phyloP scores from a whole-genome alignment of 2,329 filamentous ascomycete species.

The Malbranchea cinnamomea region DNA sequence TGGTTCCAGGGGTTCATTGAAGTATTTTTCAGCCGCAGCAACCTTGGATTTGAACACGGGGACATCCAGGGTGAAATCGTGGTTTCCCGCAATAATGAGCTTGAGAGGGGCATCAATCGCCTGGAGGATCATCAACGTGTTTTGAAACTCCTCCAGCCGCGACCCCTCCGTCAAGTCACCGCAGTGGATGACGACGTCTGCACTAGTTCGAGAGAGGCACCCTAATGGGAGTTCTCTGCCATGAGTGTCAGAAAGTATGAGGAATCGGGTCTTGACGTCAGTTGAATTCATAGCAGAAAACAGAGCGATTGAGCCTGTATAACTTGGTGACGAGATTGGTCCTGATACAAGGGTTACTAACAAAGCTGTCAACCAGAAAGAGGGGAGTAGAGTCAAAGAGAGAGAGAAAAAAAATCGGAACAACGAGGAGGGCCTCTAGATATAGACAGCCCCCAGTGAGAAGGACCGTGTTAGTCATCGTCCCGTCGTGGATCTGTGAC shows the following conservation, averaged over 20 bases:
- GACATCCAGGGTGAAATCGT: conserved; percentile 34
- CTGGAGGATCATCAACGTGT: conserved; percentile 30
- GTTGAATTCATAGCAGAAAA: too few relatives aligned
- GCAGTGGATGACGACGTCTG: conserved; percentile 39
- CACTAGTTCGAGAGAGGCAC: conserved; percentile 17
- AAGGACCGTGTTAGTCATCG: too few relatives aligned
- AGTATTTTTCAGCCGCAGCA: conserved; percentile 15
- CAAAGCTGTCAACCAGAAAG: too few relatives aligned
- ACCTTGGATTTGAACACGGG: conserved; percentile 22
- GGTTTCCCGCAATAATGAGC: conserved; percentile 41
- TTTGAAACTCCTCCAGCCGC: conserved; percentile 26
- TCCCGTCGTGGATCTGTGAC: too few relatives aligned
- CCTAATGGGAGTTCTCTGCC: conserved; percentile 13
- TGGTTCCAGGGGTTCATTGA: conserved; percentile 15
- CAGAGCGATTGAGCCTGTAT: too few relatives aligned
- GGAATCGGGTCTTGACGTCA: conserved; percentile 25
- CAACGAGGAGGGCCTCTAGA: too few relatives aligned
- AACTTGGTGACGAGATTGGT: too few relatives aligned
- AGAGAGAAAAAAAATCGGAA: too few relatives aligned
- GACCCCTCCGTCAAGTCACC: conserved; percentile 37
- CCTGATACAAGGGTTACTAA: too few relatives aligned
- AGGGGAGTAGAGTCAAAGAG: too few relatives aligned
- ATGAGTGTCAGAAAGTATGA: conserved; percentile 36
- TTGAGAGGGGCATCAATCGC: conserved; percentile 35
- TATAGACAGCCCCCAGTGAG: too few relatives aligned